A percentile compares a stretch with the other conserved stretches of the same genome.
Evolutionary conservation across 1,139 yeast genomes (phyloP).

Genomic region (Saccharomyces hybrid): DNA sequence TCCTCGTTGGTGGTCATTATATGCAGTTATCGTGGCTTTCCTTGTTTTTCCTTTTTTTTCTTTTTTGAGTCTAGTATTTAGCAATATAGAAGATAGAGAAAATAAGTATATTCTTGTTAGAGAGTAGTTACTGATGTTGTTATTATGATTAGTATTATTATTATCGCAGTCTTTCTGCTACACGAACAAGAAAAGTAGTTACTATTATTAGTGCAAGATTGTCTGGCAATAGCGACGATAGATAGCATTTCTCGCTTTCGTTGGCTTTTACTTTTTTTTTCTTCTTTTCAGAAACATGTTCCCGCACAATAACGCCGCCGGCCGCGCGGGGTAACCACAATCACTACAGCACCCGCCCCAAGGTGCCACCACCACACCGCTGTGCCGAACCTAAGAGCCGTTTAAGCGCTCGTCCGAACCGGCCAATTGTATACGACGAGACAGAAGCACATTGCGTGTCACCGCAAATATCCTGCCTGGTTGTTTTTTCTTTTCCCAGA

Average conservation of each 20-base stretch:
- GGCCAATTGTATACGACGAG: neutral
- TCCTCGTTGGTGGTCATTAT: slow-evolving; percentile 29
- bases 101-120: neutral
- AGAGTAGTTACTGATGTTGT: neutral
- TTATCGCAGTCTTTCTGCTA: neutral
- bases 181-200: neutral
- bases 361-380: neutral
- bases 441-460: neutral
- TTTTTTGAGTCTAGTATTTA: neutral
- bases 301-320: neutral
- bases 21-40: neutral
- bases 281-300: neutral
- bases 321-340: neutral
- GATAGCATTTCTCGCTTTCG: neutral
- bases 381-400: neutral
- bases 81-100: neutral
- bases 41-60: neutral
- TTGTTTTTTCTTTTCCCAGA: neutral
- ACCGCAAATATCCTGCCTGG: neutral
- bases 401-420: neutral
- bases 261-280: slow-evolving; percentile 1
- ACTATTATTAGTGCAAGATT: neutral
- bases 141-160: too few species aligned
- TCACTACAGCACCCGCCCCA: neutral
- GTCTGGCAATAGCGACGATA: neutral